Evolutionary conservation across 2,329 filamentous ascomycete genomes (phyloP), one percentile per base, ranked within the genome.

Genomic region (Penicillium aurantiogriseum): DNA sequence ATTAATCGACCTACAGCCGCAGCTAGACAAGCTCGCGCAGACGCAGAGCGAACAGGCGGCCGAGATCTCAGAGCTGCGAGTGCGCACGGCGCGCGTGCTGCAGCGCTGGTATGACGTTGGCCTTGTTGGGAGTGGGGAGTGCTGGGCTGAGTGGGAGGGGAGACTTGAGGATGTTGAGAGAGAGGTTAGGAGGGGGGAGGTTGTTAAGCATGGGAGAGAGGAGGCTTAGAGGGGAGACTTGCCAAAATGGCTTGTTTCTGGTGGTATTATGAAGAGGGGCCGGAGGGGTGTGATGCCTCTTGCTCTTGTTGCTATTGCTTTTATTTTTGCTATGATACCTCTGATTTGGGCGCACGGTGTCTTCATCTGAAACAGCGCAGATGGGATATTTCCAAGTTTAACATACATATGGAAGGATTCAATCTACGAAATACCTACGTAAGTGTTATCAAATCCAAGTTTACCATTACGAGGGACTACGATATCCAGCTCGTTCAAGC

Each of bases 61-160:
- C 13, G 69, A 75, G 35, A 69, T 80, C 13, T 74, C 73, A 7
- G 76, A 76, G 51, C 57, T 81, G 51, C 68, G 77, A 35, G 67
- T 74, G 10, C 72, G 76, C 13, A 79, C 76, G 52, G 78, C 77
- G 27, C 72, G 73, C 61, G 77, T 83, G 25, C 75, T 91, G 58
- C 82, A 87, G 63, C 75, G 79, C 36, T 95, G 91, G 88, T 92
- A 93, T 74, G 87, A 92, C 71, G 78, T 84, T 25, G 85, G 86
- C 4, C 80, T 94, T 43, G 77, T 96, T 47, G 82, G 83, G 11
- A 85, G 85, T 64, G 88, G 88, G 0, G 83, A 86, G 64, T 83
- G 83, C 57, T 87, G 91, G 77, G 88, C 88, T 23, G 85, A 88
- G 51, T 85, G 88, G 69, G 89, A 95, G 74, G 81, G 83, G 35